A percentile compares a stretch with the other conserved stretches of the same genome.
Conservation (phyloP, 192 early-diverging fungal species). For the Neocallimastix lanati region DNA sequence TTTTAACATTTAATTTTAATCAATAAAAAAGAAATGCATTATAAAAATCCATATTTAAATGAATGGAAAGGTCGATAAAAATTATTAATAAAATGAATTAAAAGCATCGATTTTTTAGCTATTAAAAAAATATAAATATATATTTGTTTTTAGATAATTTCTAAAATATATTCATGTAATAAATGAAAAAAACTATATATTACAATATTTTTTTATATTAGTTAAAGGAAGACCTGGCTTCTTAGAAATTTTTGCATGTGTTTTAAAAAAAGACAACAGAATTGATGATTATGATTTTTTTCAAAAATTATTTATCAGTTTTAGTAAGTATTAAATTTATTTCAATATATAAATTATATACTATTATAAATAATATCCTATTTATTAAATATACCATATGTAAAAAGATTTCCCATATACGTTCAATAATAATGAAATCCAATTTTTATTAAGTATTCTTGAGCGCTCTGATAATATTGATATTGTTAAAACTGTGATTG, state of each 20-base stretch:
- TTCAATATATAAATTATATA: no score
- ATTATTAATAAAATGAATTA: no score
- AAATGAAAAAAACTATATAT: no score
- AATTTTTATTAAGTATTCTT: background rate
- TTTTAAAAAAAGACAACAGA: background rate
- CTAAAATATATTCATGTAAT: no score
- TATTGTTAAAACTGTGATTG: background rate
- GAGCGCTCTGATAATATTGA: background rate
- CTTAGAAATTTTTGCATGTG: background rate
- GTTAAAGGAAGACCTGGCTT: background rate
- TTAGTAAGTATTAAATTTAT: background rate
- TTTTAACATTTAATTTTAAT: no score
- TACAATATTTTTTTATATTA: no score
- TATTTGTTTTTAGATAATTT: no score
- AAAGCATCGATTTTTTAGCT: no score
- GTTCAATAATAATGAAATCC: background rate
- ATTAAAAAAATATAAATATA: no score
- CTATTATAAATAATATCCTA: no score
- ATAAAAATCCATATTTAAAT: background rate
- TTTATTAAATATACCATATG: background rate
- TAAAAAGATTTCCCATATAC: background rate
- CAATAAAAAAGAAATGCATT: background rate
- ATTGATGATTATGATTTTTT: background rate
- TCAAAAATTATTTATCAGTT: background rate
- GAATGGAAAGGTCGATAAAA: background rate